These are phyloP conservation scores for Torulaspora gathmanii DNA, from an alignment of 805 yeast species.

Conservation along the genomic window DNA sequence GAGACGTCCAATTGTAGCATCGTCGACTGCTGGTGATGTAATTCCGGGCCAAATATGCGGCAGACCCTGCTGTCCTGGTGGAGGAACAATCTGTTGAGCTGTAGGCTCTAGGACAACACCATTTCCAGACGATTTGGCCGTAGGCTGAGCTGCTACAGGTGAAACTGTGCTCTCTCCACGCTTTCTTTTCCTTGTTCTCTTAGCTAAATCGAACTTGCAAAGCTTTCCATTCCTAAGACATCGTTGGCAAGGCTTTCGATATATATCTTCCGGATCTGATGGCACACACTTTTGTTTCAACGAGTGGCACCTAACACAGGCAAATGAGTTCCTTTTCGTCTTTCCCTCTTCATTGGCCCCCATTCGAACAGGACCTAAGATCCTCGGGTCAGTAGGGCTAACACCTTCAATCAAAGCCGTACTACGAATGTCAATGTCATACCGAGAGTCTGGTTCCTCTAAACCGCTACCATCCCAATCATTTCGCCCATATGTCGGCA, in stretches of 20 bases:
- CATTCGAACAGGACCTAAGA: slow-evolving; percentile 21
- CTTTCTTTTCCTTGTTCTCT: slow-evolving; percentile 46
- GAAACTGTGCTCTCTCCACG: slow-evolving; percentile 9
- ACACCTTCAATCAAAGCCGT: slow-evolving; percentile 24
- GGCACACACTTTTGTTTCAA: slow-evolving; percentile 84
- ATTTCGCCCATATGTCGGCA: slow-evolving; percentile 4
- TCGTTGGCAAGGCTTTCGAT: slow-evolving; percentile 64
- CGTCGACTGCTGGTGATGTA: not conserved
- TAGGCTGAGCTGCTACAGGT: not conserved
- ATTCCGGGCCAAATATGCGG: slow-evolving; percentile 6
- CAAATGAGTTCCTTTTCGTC: slow-evolving; percentile 34
- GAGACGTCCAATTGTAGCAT: not conserved
- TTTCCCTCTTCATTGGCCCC: slow-evolving; percentile 25
- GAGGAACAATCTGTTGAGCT: not conserved
- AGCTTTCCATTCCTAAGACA: slow-evolving; percentile 58
- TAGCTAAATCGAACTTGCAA: slow-evolving; percentile 66
- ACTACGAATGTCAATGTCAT: slow-evolving; percentile 6
- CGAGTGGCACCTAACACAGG: slow-evolving; percentile 55
- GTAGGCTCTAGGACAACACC: not conserved
- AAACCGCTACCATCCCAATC: not conserved
- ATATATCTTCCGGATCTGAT: slow-evolving; percentile 42
- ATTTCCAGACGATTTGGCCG: not conserved
- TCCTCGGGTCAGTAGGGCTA: slow-evolving; percentile 23
- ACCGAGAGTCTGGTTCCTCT: not conserved
- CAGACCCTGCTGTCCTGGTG: slow-evolving; percentile 1